Evolutionary conservation across 257 asterid genomes (phyloP), one percentile per base, ranked within the genome.

Genomic region (Solanum pinnatisectum): DNA sequence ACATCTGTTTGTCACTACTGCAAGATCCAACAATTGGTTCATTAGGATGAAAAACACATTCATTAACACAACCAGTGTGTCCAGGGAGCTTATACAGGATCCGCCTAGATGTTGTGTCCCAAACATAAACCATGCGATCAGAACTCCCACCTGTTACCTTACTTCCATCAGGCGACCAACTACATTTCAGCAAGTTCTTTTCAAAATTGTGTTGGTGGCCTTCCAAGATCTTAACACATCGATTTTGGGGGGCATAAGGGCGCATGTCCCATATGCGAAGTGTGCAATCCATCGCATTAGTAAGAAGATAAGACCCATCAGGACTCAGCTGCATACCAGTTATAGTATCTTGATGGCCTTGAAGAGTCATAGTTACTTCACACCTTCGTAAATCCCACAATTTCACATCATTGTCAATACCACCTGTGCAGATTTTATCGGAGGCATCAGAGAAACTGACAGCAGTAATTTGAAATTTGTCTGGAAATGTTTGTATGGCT

Each of bases 251-350:
- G 33, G 99, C 99, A 71, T 97, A 97, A 6, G 99, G 99, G 12
- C 99, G 93, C 99, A 97, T 96, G 56, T 97, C 99, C 99, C 99
- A 97, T 85, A 97, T 94, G 2, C 99, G 98, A 44, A 97, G 98
- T 4, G 95, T 86, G 89, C 96, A 93, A 82, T 97, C 99, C 99
- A 96, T 96, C 91, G 95, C 93, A 91, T 97, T 96, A 46, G 99
- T 96, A 23, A 96, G 94, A 89, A 96, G 99, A 90, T 97, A 97
- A 44, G 99, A 97, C 63, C 99, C 99, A 88, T 97, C 99, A 5
- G 99, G 99, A 84, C 99, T 97, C 94, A 97, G 81, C 87, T 93
- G 98, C 99, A 96, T 97, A 25, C 99, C 98, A 2, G 99, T 96
- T 78, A 95, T 92, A 93, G 93, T 97, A 89, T 97, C 99, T 52